Base-by-base conservation (phyloP, 106 monocot genomes). In the Iris macrosiphon region DNA sequence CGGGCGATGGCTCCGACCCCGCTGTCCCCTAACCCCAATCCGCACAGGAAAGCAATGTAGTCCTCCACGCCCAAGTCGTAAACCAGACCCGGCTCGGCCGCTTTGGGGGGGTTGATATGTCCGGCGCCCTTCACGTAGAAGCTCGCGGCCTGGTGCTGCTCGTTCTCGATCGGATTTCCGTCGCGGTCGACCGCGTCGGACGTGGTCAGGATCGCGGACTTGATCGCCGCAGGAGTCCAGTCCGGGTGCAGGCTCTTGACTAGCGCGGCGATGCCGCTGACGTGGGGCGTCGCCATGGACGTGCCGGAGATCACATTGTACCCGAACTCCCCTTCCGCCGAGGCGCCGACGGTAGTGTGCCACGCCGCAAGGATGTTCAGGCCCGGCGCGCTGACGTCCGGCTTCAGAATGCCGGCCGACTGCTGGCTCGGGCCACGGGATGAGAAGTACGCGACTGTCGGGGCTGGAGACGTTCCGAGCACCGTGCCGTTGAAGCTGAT, bases 331-430 rank as follows among this genome's bases (percentile, higher is more conserved):
- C n/a, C n/a, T n/a, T n/a, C n/a, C n/a, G n/a, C n/a, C n/a, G n/a
- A n/a, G n/a, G n/a, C 0, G 33, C 28, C 52, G 3, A 52, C 19
- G 0, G 25, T 25, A 4, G 9, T 37, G 1, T 28, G 53, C 75
- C 81, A 76, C 5, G 62, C 81, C 0, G 76, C 76, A 18, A 81
- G 59, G 15, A 76, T 33, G 47, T 63, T 76, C 10, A 76, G 57
- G 1, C 72, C 76, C 1, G 76, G 81, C 5, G 63, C 76, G 15
- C 49, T 48, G 20, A 76, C 30, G 40, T 81, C 81, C 1, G 81
- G 76, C 60, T 76, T 72, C 14, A 72, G 34, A 35, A 76, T 57
- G 10, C 22, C 25, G 0, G 49, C 52, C 24, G 22, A 67, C 0
- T 19, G 19, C 0, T 4, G 0, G 67, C 63, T 63, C 2, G 81